Conservation (phyloP, 495 filamentous ascomycete species). For the Tuber indicum region DNA sequence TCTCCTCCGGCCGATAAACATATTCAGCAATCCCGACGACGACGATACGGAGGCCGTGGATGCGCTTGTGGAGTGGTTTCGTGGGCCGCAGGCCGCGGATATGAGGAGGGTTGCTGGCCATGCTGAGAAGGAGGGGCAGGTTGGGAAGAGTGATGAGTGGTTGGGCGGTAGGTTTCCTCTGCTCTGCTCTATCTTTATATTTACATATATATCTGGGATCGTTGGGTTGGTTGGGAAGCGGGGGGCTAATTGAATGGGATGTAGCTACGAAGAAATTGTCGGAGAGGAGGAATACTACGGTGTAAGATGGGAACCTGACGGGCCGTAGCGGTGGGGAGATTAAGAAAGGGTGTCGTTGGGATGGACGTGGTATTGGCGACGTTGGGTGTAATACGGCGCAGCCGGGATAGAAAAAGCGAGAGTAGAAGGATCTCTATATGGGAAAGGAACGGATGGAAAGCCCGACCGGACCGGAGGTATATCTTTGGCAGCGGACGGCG, state of each 20-base stretch:
- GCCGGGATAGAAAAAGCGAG: not conserved
- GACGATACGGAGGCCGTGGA: slow-evolving; percentile 40
- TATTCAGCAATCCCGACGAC: slow-evolving; percentile 35
- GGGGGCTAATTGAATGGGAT: slow-evolving; percentile 8
- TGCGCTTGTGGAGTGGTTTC: slow-evolving; percentile 40
- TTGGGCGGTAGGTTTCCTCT: slow-evolving; percentile 23
- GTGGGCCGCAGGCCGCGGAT: slow-evolving; percentile 34
- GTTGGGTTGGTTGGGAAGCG: not conserved
- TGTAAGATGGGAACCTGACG: not conserved
- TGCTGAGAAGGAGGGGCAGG: slow-evolving; percentile 12
- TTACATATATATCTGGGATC: not conserved
- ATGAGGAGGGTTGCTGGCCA: slow-evolving; percentile 39
- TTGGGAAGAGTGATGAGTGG: slow-evolving; percentile 38
- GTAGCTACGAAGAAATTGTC: slow-evolving; percentile 35
- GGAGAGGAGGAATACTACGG: slow-evolving; percentile 22
- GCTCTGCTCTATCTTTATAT: not conserved
- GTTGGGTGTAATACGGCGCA: not conserved
- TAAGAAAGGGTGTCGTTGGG: not conserved
- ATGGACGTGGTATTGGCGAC: not conserved
- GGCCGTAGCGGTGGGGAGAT: not conserved
- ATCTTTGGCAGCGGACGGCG: not conserved
- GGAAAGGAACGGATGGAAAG: not conserved
- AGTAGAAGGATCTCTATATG: not conserved
- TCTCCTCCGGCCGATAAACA: slow-evolving; percentile 32
- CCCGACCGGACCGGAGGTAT: not conserved